phyloP scores from a whole-genome alignment of 148 eudicot species.

The Simmondsia chinensis region DNA sequence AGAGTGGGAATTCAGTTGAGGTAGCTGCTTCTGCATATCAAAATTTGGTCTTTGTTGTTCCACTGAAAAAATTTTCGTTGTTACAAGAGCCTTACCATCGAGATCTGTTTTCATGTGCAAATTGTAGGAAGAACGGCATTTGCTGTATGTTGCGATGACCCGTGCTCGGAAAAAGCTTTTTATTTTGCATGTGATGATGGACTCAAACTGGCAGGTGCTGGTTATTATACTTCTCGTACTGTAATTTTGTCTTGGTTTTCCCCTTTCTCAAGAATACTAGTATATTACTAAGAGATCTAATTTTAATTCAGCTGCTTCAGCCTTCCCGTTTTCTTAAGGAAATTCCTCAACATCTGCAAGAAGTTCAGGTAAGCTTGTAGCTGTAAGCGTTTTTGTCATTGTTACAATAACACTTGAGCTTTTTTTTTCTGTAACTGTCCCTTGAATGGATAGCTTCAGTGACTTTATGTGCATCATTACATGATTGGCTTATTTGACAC shows the following conservation, averaged over 20 bases:
- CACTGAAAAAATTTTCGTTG: neutral
- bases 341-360: constrained; percentile 62
- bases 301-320: constrained; percentile 61
- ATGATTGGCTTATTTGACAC: too few relatives aligned
- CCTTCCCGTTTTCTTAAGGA: constrained; percentile 91
- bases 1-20: constrained; percentile 56
- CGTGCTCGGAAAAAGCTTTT: constrained; percentile 85
- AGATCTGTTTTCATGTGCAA: constrained; percentile 1
- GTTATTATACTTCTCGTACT: neutral
- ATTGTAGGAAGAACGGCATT: constrained; percentile 76
- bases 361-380: constrained; percentile 40
- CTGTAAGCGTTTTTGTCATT: too few relatives aligned
- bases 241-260: constrained; percentile 2
- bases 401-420: too few relatives aligned
- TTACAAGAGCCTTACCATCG: neutral
- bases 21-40: constrained; percentile 22
- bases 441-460: too few relatives aligned
- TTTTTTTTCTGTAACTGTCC: too few relatives aligned
- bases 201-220: constrained; percentile 89
- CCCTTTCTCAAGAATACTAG: neutral
- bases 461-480: too few relatives aligned
- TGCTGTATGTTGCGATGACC: constrained; percentile 95
- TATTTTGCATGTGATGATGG: constrained; percentile 62
- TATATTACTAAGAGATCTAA: neutral
- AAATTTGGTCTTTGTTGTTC: neutral